Conservation (phyloP, 2,329 filamentous ascomycete genomes). For the Colletotrichum higginsianum region DNA sequence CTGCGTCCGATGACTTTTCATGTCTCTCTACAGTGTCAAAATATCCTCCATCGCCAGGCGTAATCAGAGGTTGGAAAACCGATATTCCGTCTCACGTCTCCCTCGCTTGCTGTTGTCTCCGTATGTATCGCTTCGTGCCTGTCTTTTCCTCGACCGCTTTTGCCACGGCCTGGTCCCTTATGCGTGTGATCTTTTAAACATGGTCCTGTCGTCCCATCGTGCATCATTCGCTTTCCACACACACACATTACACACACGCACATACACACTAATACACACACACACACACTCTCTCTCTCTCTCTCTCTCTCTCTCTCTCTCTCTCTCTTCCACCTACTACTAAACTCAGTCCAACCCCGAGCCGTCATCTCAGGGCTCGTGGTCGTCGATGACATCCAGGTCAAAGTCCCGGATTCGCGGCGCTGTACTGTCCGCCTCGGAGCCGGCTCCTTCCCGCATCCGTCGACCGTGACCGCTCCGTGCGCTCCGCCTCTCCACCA, state of each 20-base stretch:
- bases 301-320: neutral
- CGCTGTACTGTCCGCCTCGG: conserved; percentile 46
- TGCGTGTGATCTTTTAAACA: neutral
- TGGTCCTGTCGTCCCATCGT: conserved; percentile 29
- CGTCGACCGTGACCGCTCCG: conserved; percentile 17
- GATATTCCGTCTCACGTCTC: neutral
- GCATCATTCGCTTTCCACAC: neutral
- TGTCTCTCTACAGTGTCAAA: neutral
- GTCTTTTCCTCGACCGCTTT: neutral
- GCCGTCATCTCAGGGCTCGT: conserved; percentile 45
- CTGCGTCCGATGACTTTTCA: neutral
- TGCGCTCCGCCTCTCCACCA: conserved; percentile 45
- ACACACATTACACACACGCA: too few relatives aligned
- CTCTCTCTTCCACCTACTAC: too few relatives aligned
- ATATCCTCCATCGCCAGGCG: neutral
- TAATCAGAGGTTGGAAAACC: neutral
- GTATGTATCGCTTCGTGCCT: neutral
- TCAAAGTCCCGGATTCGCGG: conserved; percentile 57
- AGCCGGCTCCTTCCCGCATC: conserved; percentile 43
- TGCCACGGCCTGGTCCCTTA: neutral
- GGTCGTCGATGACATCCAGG: conserved; percentile 52
- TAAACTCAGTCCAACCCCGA: too few relatives aligned
- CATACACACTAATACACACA: too few relatives aligned
- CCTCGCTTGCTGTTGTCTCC: conserved; percentile 3
- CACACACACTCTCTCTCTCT: neutral